phyloP scores from a whole-genome alignment of 148 eudicot genomes.

The Chenopodium suecicum region DNA sequence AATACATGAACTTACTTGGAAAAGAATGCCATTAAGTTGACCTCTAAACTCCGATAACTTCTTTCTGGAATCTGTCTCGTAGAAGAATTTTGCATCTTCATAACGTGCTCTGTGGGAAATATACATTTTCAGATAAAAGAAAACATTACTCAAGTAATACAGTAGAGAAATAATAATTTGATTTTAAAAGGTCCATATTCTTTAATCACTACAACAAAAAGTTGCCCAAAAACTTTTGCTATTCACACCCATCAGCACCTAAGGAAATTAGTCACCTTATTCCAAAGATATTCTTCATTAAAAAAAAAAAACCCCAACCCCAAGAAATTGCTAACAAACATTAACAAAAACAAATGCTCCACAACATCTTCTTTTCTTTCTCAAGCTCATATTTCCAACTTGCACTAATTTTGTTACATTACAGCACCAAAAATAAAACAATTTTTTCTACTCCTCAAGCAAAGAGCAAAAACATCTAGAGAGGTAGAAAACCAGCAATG shows the following conservation, averaged over 20 bases:
- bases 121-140: background rate
- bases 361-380: background rate
- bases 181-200: background rate
- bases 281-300: background rate
- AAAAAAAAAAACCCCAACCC: background rate
- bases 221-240: background rate
- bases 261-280: background rate
- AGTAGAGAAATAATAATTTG: background rate
- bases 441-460: no score
- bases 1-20: slow-evolving; percentile 64
- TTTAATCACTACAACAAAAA: background rate
- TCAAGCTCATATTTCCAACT: no score
- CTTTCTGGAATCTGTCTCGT: slow-evolving; percentile 79
- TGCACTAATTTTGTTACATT: no score
- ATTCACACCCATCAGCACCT: background rate
- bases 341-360: background rate
- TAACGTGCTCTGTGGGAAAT: slow-evolving; percentile 77
- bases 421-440: no score
- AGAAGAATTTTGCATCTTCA: slow-evolving; percentile 99
- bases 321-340: background rate
- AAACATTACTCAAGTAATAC: background rate
- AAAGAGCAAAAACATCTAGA: no score
- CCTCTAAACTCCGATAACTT: slow-evolving; percentile 71
- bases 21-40: slow-evolving; percentile 89
- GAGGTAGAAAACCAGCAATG: no score